Evolutionary conservation across 116 monocot genomes (phyloP), one percentile per base, ranked within the genome.

Genomic region (Zostera marina): DNA sequence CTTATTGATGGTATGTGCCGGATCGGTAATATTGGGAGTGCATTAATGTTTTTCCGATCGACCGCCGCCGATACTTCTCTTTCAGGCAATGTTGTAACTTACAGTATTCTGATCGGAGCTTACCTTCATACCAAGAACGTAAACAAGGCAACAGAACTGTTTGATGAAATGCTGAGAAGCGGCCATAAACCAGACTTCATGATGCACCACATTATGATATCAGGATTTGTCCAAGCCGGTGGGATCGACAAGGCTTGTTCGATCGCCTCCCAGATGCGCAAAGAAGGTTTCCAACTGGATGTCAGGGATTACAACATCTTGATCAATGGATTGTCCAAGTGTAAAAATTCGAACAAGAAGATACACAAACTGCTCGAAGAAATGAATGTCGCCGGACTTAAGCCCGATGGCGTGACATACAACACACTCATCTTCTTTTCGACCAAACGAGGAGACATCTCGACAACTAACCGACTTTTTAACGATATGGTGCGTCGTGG

Each of bases 121-220:
- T 88, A 81, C 49, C 84, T 84, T 17, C 81, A 81, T 47, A 60
- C 62, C 10, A 77, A 79, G 56, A 88, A 94, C 61, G 62, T 85
- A 41, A 52, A 47, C 44, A 85, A 59, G 69, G 85, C 82, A 17
- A 80, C 73, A 75, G 69, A 81, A 17, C 65, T 88, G 68, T 75
- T 68, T 23, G 73, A 94, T 42, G 94, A 88, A 55, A 94, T 88
- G 94, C 19, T 73, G 32, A 44, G 21, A 1, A 60, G 62, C 9
- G 85, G 85, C 38, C 75, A 71, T 23, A 63, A 54, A n/a, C 82
- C 77, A 2, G 80, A 94, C 63, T 51, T 67, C 1, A 49, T 84
- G 8, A 54, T 66, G 5, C 85, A 85, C 48, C 82, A 73, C 54
- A 79, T 84, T 15, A 26, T 88, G 73, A 85, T 94, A 47, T 94